A percentile compares a stretch with the other conserved stretches of the same genome.
Evolutionary conservation across 306 rosid genomes (phyloP).

Genomic region (Lathyrus oleraceus): DNA sequence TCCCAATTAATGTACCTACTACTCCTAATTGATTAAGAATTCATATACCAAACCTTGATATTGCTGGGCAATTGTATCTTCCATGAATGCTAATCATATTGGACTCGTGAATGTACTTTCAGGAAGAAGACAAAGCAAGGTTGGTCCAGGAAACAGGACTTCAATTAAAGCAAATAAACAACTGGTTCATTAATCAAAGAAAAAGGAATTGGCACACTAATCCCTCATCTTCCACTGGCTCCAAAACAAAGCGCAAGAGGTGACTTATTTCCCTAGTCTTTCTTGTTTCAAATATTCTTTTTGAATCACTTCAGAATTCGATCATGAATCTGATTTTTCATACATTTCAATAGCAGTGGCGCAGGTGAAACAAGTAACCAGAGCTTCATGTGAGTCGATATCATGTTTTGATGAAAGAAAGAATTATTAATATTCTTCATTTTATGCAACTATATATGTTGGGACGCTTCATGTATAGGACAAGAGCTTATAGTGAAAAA

Average conservation of each 20-base stretch:
- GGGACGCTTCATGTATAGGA: neutral
- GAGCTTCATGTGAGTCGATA: slow-evolving; percentile 48
- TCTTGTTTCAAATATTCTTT: neutral
- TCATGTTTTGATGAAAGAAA: neutral
- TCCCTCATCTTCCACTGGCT: slow-evolving; percentile 58
- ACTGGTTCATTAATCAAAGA: slow-evolving; percentile 56
- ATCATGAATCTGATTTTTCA: slow-evolving; percentile 23
- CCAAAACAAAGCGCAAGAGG: slow-evolving; percentile 93
- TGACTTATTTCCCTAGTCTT: neutral
- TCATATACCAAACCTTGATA: neutral
- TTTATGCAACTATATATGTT: slow-evolving; percentile 1
- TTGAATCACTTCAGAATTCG: neutral
- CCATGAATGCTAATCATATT: neutral
- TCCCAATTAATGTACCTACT: neutral
- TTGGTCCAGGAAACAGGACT: slow-evolving; percentile 93
- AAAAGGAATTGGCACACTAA: slow-evolving; percentile 92
- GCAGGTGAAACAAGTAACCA: slow-evolving; percentile 66
- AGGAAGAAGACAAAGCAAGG: slow-evolving; percentile 95
- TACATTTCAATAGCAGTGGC: slow-evolving; percentile 40
- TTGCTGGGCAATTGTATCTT: slow-evolving; percentile 25
- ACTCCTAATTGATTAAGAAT: neutral
- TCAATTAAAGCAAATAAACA: slow-evolving; percentile 68
- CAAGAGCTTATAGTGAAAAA: neutral
- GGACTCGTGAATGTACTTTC: slow-evolving; percentile 15
- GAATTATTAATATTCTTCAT: neutral